phyloP scores from a whole-genome alignment of 805 yeast species.

The Ascoidea tarda region DNA sequence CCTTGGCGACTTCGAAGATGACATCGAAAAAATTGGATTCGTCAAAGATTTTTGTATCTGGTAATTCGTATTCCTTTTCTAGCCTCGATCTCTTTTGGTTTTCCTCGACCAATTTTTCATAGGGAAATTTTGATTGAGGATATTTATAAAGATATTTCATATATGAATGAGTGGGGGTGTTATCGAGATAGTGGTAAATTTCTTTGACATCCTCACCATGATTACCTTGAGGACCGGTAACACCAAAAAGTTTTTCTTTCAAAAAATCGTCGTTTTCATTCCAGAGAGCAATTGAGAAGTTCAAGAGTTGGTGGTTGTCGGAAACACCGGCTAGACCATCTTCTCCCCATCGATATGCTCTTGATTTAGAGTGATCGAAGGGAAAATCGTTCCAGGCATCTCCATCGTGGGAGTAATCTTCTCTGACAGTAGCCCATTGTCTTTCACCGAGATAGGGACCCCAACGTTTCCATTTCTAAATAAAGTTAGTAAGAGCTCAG shows the following conservation, averaged over 20 bases:
- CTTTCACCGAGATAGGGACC: slow-evolving; percentile 86
- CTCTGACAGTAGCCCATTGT: slow-evolving; percentile 73
- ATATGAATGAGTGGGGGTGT: slow-evolving; percentile 86
- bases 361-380: slow-evolving; percentile 66
- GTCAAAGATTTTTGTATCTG: slow-evolving; percentile 67
- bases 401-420: slow-evolving; percentile 75
- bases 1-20: slow-evolving; percentile 82
- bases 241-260: slow-evolving; percentile 78
- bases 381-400: slow-evolving; percentile 88
- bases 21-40: slow-evolving; percentile 65
- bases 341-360: slow-evolving; percentile 91
- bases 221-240: slow-evolving; percentile 87
- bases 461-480: slow-evolving; percentile 70
- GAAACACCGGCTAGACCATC: slow-evolving; percentile 87
- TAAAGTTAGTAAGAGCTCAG: not conserved
- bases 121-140: slow-evolving; percentile 80
- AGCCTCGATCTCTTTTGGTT: slow-evolving; percentile 49
- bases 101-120: slow-evolving; percentile 54
- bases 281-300: slow-evolving; percentile 81
- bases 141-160: slow-evolving; percentile 86
- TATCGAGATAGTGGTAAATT: slow-evolving; percentile 72
- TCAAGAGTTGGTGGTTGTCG: slow-evolving; percentile 67
- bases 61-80: slow-evolving; percentile 68
- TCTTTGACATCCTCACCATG: slow-evolving; percentile 96
- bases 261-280: slow-evolving; percentile 75